A percentile compares a stretch with the other conserved stretches of the same genome.
Evolutionary conservation across 208 protist species (phyloP).

Genomic region (Naegleria fowleri): DNA sequence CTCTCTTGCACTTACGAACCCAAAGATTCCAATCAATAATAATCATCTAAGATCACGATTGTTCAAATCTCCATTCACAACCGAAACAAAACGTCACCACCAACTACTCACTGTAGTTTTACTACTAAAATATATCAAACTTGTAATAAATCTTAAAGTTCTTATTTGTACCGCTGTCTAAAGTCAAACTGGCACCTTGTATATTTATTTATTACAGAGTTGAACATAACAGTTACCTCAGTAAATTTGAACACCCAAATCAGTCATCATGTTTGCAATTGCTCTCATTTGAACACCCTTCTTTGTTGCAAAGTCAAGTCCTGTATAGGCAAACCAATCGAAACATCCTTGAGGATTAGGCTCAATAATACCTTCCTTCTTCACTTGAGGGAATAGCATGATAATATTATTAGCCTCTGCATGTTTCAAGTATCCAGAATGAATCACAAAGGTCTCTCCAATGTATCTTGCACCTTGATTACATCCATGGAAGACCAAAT

Average conservation of each 20-base stretch:
- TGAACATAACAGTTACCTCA: too few relatives aligned
- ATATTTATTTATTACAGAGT: too few relatives aligned
- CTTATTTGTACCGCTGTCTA: too few relatives aligned
- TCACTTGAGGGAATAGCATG: conserved; percentile 45
- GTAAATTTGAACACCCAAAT: background rate
- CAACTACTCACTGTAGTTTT: too few relatives aligned
- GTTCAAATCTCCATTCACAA: too few relatives aligned
- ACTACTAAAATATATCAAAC: background rate
- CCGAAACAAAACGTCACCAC: too few relatives aligned
- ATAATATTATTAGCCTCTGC: conserved; percentile 50
- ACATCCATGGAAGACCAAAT: conserved; percentile 46
- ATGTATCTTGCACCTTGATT: conserved; percentile 27
- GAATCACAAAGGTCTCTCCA: conserved; percentile 26
- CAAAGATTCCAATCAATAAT: background rate
- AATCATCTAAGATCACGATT: background rate
- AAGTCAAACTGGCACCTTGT: too few relatives aligned
- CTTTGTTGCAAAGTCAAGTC: background rate
- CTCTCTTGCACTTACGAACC: conserved; percentile 28
- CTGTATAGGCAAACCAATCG: conserved; percentile 43
- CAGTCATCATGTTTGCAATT: background rate
- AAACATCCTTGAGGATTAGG: conserved; percentile 43
- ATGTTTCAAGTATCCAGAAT: conserved; percentile 40
- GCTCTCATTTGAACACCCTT: conserved; percentile 18
- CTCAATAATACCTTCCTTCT: background rate
- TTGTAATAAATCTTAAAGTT: background rate